Conservation (phyloP, 1,284 basidiomycete genomes). For the Austropuccinia psidii region DNA sequence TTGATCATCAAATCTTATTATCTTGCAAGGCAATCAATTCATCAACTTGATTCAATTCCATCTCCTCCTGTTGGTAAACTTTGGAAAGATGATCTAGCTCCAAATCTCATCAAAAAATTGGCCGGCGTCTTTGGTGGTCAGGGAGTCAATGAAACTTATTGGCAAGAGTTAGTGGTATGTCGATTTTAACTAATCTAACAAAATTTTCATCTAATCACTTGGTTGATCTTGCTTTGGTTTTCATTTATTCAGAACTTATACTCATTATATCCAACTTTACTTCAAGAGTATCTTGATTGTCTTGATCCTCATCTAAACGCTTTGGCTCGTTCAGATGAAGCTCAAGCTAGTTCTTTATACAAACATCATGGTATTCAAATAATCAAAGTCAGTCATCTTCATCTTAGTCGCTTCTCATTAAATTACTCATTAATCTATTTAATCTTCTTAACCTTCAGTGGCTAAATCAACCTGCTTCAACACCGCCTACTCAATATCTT, state of each 20-base stretch:
- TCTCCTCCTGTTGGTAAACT: constrained; percentile 63
- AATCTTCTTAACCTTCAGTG: constrained; percentile 65
- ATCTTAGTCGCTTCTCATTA: too few relatives aligned
- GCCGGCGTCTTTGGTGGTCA: constrained; percentile 98
- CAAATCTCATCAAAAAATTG: constrained; percentile 55
- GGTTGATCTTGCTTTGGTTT: neutral
- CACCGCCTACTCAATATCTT: constrained; percentile 77
- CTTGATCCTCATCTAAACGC: constrained; percentile 56
- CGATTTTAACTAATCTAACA: too few relatives aligned
- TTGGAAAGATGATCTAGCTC: constrained; percentile 58
- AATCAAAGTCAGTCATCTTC: constrained; percentile 56
- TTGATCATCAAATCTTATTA: constrained; percentile 69
- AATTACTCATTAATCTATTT: too few relatives aligned
- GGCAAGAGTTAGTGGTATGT: neutral
- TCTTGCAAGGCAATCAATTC: constrained; percentile 64
- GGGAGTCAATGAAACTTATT: constrained; percentile 74
- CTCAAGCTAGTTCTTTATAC: constrained; percentile 63
- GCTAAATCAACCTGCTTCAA: constrained; percentile 63
- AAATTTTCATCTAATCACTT: too few relatives aligned
- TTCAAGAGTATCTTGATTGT: constrained; percentile 82
- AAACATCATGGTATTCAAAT: constrained; percentile 60
- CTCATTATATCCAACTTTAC: constrained; percentile 32
- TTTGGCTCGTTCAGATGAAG: constrained; percentile 42
- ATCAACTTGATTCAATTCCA: constrained; percentile 56
- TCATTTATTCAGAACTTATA: constrained; percentile 56